Evolutionary conservation across 495 filamentous ascomycete genomes (phyloP).

Genomic region (Penicillium arizonense): DNA sequence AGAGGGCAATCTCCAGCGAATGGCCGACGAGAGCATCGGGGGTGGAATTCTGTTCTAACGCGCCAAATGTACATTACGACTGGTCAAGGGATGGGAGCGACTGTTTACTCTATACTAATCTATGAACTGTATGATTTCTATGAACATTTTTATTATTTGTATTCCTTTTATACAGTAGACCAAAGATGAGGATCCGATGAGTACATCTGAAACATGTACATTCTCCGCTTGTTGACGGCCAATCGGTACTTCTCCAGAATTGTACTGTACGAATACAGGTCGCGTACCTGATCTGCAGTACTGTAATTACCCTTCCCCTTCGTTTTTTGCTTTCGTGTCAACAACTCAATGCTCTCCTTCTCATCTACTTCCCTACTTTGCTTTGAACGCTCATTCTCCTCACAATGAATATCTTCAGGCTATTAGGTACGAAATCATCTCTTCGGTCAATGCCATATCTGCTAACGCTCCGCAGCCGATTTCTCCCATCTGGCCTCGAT

Average conservation of each 20-base stretch:
- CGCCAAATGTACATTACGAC: neutral
- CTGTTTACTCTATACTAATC: no score
- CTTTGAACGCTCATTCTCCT: neutral
- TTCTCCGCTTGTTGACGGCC: no score
- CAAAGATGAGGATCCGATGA: no score
- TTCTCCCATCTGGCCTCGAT: slow-evolving; percentile 94
- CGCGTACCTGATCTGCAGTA: slow-evolving; percentile 26
- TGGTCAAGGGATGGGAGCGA: no score
- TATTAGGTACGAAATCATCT: slow-evolving; percentile 60
- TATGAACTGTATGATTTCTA: neutral
- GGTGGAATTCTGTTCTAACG: slow-evolving; percentile 43
- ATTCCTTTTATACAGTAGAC: neutral
- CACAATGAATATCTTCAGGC: slow-evolving; percentile 85
- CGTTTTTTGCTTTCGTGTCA: slow-evolving; percentile 28
- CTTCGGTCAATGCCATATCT: neutral
- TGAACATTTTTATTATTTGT: neutral
- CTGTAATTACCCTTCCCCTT: slow-evolving; percentile 14
- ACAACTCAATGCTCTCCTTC: slow-evolving; percentile 17
- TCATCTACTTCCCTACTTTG: neutral
- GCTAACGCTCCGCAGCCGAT: slow-evolving; percentile 60
- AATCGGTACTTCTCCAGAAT: neutral
- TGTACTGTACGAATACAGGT: neutral
- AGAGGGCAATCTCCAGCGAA: slow-evolving; percentile 57
- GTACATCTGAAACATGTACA: no score
- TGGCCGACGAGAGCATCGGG: slow-evolving; percentile 52